Evolutionary conservation across 345 rosid genomes (phyloP).

Genomic region (Gossypium anomalum): DNA sequence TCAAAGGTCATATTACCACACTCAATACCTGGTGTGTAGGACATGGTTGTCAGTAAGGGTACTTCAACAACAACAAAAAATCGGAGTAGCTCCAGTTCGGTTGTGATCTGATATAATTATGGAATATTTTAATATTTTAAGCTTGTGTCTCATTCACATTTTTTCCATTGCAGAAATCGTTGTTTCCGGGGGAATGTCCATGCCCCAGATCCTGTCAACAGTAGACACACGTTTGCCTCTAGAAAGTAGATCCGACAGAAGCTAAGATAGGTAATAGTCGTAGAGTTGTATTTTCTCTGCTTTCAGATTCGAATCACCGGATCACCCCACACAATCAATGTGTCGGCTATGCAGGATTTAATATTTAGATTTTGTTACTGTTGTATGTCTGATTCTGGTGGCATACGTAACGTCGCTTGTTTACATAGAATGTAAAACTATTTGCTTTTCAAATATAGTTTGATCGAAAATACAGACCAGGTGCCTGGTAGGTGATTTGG

Average conservation of each 20-base stretch:
- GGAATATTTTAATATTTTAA: neutral
- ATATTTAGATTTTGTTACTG: constrained; percentile 9
- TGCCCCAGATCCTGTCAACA: constrained; percentile 86
- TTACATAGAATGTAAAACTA: constrained; percentile 31
- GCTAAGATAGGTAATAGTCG: constrained; percentile 33
- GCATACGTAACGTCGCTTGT: constrained; percentile 20
- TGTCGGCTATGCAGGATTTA: constrained; percentile 10
- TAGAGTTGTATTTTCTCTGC: constrained; percentile 17
- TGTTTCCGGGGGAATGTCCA: constrained; percentile 96
- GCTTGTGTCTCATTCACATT: neutral
- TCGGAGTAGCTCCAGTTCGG: too few species aligned
- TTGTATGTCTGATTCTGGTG: constrained; percentile 16
- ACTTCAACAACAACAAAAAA: too few species aligned
- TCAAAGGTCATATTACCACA: too few species aligned
- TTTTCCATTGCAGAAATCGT: constrained; percentile 72
- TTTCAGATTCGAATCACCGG: constrained; percentile 8
- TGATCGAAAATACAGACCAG: constrained; percentile 13
- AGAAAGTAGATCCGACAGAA: constrained; percentile 56
- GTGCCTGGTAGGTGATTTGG: neutral
- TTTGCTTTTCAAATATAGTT: constrained; percentile 25
- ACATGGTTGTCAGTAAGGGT: too few species aligned
- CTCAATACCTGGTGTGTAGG: too few species aligned
- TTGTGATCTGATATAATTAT: too few species aligned
- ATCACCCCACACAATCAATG: neutral
- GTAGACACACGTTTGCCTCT: constrained; percentile 44